Evolutionary conservation across 495 filamentous ascomycete species (phyloP), one percentile per base, ranked within the genome.

Genomic region (Trichocladium uniseriatum): DNA sequence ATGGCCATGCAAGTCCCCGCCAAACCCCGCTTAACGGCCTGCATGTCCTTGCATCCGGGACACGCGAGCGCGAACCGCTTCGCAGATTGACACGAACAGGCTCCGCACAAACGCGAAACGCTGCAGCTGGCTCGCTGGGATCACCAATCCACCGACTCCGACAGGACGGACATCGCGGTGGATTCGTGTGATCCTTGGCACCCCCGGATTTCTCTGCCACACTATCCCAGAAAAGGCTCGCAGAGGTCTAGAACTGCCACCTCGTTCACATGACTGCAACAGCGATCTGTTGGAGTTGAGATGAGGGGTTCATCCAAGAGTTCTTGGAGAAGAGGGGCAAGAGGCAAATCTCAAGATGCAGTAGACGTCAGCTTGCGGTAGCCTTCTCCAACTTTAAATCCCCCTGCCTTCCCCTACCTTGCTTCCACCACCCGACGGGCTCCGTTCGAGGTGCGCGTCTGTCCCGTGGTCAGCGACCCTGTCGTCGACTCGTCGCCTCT

Each of bases 21-120:
- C 21, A 24, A 32, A 38, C 48, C 49, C 53, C 49, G 37, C 44
- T 49, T 10, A 45, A 38, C 49, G 48, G 53, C 32, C 45, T 56
- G 53, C 53, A 55, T 24, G 39, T 29, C 15, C 27, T 28, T 56
- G 53, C 44, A 52, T 39, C 44, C 44, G 49, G 22, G 47, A 45
- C 53, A 49, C 36, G 53, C 49, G 49, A 51, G 40, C 34, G 22
- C 35, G 48, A 55, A 55, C 53, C 27, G 24, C 31, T 21, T 14
- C 38, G 21, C 35, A 34, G 28, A 22, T 45, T 38, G 47, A n/a
- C 20, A 15, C 22, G 37, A 51, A 46, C 50, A 24, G 38, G 50
- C 41, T 46, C 44, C 50, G 44, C 44, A 46, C 39, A 27, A n/a
- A 32, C 31, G 31, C 7, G 31, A 37, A 5, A 13, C 38, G 42